phyloP scores from a whole-genome alignment of 1,139 yeast genomes.

The Yamadazyma atmosphaerica region DNA sequence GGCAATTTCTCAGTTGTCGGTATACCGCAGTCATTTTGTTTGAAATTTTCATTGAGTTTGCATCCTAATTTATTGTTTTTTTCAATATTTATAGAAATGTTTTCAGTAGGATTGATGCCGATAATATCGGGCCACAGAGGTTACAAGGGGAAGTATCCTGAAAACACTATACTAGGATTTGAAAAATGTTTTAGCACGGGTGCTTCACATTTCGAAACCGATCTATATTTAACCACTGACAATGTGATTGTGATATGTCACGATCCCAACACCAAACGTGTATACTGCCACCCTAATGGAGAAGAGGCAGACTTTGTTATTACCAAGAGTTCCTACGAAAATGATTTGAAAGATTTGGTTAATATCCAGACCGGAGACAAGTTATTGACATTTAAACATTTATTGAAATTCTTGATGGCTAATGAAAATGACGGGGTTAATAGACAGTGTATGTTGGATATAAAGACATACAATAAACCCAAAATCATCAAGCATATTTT shows the following conservation, averaged over 20 bases:
- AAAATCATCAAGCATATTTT: constrained; percentile 55
- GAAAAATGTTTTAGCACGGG: constrained; percentile 69
- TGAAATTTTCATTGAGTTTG: too few relatives aligned
- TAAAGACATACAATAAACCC: constrained; percentile 70
- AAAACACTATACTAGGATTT: constrained; percentile 77
- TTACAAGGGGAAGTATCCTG: constrained; percentile 66
- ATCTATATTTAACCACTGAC: constrained; percentile 77
- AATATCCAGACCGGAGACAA: constrained; percentile 57
- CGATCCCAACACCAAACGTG: constrained; percentile 59
- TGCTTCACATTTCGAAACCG: constrained; percentile 77
- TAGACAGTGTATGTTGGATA: constrained; percentile 59
- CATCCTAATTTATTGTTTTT: too few relatives aligned
- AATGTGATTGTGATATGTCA: constrained; percentile 76
- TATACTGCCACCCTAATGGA: constrained; percentile 54
- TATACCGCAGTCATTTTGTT: not conserved
- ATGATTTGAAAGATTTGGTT: constrained; percentile 47
- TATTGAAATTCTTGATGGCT: constrained; percentile 57
- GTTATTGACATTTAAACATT: constrained; percentile 61
- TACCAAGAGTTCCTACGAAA: constrained; percentile 38
- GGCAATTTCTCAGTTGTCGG: not conserved
- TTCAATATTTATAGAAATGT: too few relatives aligned
- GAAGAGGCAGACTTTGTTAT: constrained; percentile 41
- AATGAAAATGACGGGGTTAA: constrained; percentile 26
- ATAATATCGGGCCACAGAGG: constrained; percentile 49
- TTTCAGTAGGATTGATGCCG: constrained; percentile 18